Base-by-base conservation (phyloP, 179 eudicot genomes). In the Amaranthus tricolor region DNA sequence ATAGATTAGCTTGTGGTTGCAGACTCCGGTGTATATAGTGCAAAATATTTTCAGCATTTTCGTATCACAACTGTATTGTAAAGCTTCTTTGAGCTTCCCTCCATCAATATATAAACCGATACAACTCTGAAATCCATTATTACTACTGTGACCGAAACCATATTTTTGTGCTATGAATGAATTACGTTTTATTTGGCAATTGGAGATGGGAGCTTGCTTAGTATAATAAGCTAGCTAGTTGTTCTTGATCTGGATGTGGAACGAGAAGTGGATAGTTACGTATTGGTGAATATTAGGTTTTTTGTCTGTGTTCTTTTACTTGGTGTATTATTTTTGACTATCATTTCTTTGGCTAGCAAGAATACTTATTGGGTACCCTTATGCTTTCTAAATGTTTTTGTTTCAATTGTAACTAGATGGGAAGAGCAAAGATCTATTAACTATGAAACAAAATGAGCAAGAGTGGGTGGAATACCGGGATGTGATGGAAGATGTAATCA, bases 401-500 rank as follows among this genome's bases (percentile, higher is more conserved):
- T 45, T 21, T 43, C 48, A 24, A 20, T 75, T 70, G 44, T 45
- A 68, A 65, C 7, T 80, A 93, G 98, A 95, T 88, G 98, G 91
- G 64, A 95, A 91, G 85, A 95, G 99, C 88, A 89, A 91, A 84
- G 98, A 95, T 86, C 66, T 85, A 77, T 68, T 88, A 68, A 87
- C 82, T 24, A 93, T 85, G 96, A 95, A 89, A 76, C 96, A 95
- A 83, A 86, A 93, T 76, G 88, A 95, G 74, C 78, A 84, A 45
- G 99, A 95, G 79, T 95, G 99, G 99, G 54, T 86, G 77, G 98
- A 93, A 68, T 95, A 95, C 83, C 80, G 76, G 59, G 81, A 82
- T 50, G 92, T 87, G 62, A 87, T 93, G 88, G 86, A 86, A 66
- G 89, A 89, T 79, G 91, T 88, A 67, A 81, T 93, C 53, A 78